Percentiles rank a stretch among this genome's conserved stretches.
These are phyloP conservation scores for Stentor roeselii DNA, from an alignment of 73 alveolate species.

Conservation along the genomic window DNA sequence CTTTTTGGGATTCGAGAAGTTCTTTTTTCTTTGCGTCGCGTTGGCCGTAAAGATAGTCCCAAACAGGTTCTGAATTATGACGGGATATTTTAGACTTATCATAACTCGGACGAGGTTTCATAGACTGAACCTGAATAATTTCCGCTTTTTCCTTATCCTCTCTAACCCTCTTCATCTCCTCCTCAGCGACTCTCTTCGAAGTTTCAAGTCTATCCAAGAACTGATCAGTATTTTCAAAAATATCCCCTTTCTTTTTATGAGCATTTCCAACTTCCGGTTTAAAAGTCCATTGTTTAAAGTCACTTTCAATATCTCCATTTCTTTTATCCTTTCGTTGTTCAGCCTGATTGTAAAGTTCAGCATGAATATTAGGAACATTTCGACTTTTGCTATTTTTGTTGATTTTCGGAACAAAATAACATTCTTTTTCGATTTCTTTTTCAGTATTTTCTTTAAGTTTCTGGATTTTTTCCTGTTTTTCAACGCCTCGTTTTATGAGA, in stretches of 20 bases:
- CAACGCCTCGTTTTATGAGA: not conserved
- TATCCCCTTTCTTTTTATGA: not conserved
- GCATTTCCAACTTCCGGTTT: constrained; percentile 12
- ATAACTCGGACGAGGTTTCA: not conserved
- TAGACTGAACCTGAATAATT: not conserved
- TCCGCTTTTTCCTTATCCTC: not conserved
- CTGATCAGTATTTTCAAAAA: constrained; percentile 23
- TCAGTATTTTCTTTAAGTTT: not conserved
- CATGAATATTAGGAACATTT: not conserved
- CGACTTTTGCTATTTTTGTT: not conserved
- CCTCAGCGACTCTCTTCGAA: constrained; percentile 13
- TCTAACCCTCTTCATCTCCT: not conserved
- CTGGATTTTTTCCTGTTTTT: not conserved
- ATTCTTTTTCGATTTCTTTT: not conserved
- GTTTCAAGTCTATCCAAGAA: constrained; percentile 22
- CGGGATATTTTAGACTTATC: not conserved
- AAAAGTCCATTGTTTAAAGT: not conserved
- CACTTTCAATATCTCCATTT: not conserved
- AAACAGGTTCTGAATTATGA: not conserved
- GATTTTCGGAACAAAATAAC: constrained; percentile 20
- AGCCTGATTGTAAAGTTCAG: not conserved
- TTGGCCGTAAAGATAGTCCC: not conserved
- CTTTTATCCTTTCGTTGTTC: not conserved
- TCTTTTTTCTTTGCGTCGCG: constrained; percentile 1
- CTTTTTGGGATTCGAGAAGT: not conserved